These are phyloP conservation scores for Dioscorea dumetorum DNA, from an alignment of 106 monocot genomes.

Conservation along the genomic window DNA sequence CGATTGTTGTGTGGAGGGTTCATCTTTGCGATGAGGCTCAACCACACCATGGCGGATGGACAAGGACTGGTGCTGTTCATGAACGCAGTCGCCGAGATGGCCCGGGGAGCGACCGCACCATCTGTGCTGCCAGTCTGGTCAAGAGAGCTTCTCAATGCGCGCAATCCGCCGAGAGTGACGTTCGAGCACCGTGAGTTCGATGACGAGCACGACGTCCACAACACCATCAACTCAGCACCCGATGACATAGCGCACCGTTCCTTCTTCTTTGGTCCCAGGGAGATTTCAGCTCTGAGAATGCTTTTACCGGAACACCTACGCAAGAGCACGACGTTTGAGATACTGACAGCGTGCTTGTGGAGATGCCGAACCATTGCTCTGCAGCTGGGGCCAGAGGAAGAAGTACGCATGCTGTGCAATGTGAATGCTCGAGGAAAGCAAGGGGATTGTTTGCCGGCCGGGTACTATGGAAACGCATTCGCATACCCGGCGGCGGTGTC, in stretches of 20 bases:
- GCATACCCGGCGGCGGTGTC: slow-evolving; percentile 30
- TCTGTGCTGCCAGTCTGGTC: slow-evolving; percentile 22
- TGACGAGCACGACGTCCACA: neutral
- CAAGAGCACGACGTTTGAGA: slow-evolving; percentile 22
- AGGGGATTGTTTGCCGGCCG: slow-evolving; percentile 17
- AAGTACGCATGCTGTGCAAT: slow-evolving; percentile 35
- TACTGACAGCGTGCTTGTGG: slow-evolving; percentile 51
- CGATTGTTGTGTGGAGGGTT: slow-evolving; percentile 31
- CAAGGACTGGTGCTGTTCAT: slow-evolving; percentile 17
- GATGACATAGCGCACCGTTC: neutral
- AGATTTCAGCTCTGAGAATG: slow-evolving; percentile 18
- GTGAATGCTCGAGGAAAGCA: slow-evolving; percentile 26
- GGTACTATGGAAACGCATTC: slow-evolving; percentile 58
- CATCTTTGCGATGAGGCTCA: slow-evolving; percentile 15
- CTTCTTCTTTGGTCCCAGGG: slow-evolving; percentile 41
- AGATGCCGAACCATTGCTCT: slow-evolving; percentile 36
- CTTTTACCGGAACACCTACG: slow-evolving; percentile 23
- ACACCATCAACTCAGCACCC: neutral
- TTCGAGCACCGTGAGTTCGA: slow-evolving; percentile 25
- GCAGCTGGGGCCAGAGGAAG: slow-evolving; percentile 19
- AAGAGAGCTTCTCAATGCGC: slow-evolving; percentile 15
- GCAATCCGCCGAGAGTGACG: slow-evolving; percentile 11
- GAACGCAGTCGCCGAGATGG: slow-evolving; percentile 19
- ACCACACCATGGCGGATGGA: slow-evolving; percentile 25
- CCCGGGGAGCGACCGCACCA: slow-evolving; percentile 17